Percentiles rank a stretch among this genome's conserved stretches.
Evolutionary conservation across 108 stramenopile species (phyloP).

Genomic region (Nitzschia palea): DNA sequence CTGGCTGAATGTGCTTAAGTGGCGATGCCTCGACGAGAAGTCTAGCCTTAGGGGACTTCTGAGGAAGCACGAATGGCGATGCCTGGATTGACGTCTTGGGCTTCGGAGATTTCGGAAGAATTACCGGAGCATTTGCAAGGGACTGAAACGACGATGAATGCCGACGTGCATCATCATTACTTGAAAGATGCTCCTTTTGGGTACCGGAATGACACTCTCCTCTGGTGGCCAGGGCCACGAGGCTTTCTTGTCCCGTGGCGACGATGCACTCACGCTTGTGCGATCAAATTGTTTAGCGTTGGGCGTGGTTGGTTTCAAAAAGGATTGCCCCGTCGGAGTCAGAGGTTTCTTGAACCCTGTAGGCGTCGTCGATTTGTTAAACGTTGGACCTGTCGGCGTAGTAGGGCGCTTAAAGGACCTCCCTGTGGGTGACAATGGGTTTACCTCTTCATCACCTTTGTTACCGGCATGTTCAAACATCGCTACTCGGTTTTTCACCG

Average conservation of each 20-base stretch:
- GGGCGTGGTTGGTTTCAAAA: background rate
- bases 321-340: background rate
- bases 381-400: background rate
- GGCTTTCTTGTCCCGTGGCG: background rate
- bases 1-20: no score
- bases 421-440: no score
- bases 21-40: no score
- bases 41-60: no score
- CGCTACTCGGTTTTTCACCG: constrained; percentile 33
- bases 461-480: constrained; percentile 25
- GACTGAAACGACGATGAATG: background rate
- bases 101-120: no score
- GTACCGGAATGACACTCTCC: constrained; percentile 27
- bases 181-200: background rate
- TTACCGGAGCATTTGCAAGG: background rate
- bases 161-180: background rate
- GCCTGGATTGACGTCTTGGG: no score
- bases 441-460: background rate
- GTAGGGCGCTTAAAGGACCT: background rate
- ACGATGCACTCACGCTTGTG: background rate
- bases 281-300: background rate
- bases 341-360: background rate
- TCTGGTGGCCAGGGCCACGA: constrained; percentile 21
- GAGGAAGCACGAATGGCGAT: no score
- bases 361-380: background rate